A percentile compares a stretch with the other conserved stretches of the same genome.
Evolutionary conservation across 306 rosid species (phyloP).

Genomic region (Malus domestica): DNA sequence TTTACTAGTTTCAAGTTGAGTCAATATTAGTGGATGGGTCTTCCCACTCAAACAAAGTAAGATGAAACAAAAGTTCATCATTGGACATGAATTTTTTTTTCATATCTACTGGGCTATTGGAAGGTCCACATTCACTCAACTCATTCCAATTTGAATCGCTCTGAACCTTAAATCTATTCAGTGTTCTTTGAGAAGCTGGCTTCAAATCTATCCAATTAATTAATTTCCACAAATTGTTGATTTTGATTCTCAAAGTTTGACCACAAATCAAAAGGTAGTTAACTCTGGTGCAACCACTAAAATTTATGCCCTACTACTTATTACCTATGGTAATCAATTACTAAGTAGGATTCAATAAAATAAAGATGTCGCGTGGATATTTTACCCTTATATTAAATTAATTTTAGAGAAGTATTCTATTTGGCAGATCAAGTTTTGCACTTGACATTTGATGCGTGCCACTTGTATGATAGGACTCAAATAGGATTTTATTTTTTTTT

Average conservation of each 20-base stretch:
- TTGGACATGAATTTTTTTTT: background rate
- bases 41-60: slow-evolving; percentile 4
- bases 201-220: background rate
- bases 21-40: slow-evolving; percentile 2
- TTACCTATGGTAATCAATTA: background rate
- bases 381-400: background rate
- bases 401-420: background rate
- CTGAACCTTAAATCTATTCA: background rate
- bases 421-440: background rate
- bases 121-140: slow-evolving; percentile 3
- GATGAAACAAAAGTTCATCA: background rate
- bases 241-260: background rate
- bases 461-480: background rate
- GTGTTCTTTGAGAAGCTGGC: background rate
- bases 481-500: background rate
- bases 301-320: background rate
- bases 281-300: background rate
- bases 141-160: slow-evolving; percentile 3
- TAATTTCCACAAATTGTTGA: background rate
- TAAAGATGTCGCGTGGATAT: background rate
- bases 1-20: background rate
- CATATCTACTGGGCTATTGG: background rate
- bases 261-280: background rate
- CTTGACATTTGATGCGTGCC: background rate
- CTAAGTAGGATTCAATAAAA: background rate